Evolutionary conservation across 2,329 filamentous ascomycete species (phyloP).

Genomic region (Colletotrichum musicola): DNA sequence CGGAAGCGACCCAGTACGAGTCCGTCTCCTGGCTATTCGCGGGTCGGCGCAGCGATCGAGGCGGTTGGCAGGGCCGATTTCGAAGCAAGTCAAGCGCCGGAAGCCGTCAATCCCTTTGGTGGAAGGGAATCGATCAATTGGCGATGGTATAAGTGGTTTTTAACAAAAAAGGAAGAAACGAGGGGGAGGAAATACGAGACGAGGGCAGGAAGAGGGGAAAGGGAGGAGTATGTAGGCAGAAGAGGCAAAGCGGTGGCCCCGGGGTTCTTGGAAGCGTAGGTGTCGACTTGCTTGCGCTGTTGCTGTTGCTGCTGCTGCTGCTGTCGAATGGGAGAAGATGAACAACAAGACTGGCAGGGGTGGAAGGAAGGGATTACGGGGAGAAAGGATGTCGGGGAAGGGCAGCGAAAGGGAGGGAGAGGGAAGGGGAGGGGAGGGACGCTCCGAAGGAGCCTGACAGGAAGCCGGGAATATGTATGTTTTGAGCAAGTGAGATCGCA

Average conservation of each 20-base stretch:
- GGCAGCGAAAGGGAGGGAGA: constrained; percentile 36
- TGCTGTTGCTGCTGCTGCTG: background rate
- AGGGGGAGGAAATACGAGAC: constrained; percentile 42
- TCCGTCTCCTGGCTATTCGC: constrained; percentile 31
- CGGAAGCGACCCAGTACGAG: constrained; percentile 24
- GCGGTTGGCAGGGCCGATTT: constrained; percentile 26
- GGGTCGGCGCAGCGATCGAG: constrained; percentile 27
- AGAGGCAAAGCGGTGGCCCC: constrained; percentile 10
- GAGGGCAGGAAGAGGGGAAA: constrained; percentile 5
- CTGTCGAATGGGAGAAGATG: background rate
- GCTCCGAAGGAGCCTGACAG: constrained; percentile 35
- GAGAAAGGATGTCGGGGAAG: constrained; percentile 12
- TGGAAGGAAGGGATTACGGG: constrained; percentile 2
- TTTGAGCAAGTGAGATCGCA: constrained; percentile 37
- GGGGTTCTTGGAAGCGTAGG: constrained; percentile 21
- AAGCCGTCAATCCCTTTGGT: constrained; percentile 6
- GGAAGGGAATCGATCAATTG: constrained; percentile 24
- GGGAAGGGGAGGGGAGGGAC: constrained; percentile 1
- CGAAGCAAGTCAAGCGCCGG: constrained; percentile 13
- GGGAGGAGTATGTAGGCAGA: background rate
- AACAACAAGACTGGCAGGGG: background rate
- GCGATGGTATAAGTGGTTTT: constrained; percentile 28
- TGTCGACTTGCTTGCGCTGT: constrained; percentile 1
- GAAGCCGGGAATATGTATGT: constrained; percentile 39
- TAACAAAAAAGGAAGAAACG: constrained; percentile 49